A percentile compares a stretch with the other conserved stretches of the same genome.
Evolutionary conservation across 148 eudicot species (phyloP).

Genomic region (Camellia japonica): DNA sequence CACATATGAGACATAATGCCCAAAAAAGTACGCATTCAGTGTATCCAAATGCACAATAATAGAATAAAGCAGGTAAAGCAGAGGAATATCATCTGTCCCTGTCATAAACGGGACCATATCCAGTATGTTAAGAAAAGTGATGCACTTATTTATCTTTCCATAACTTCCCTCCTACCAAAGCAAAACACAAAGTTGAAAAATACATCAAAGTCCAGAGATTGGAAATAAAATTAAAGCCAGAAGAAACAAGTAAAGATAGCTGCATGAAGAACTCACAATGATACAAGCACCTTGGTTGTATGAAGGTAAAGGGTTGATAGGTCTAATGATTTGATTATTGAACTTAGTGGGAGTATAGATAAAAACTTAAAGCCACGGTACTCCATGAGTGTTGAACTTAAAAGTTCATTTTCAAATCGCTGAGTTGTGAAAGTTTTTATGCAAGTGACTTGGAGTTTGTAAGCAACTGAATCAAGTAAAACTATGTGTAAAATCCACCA

Average conservation of each 20-base stretch:
- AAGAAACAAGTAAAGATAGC: background rate
- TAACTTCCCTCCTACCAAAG: constrained; percentile 74
- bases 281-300: background rate
- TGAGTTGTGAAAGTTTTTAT: background rate
- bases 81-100: constrained; percentile 79
- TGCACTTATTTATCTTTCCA: constrained; percentile 88
- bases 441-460: background rate
- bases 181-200: constrained; percentile 11
- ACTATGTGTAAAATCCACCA: background rate
- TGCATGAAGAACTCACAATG: background rate
- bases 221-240: background rate
- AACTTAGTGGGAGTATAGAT: background rate
- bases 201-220: constrained; percentile 1
- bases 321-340: background rate
- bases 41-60: constrained; percentile 92
- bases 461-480: background rate
- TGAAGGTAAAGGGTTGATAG: background rate
- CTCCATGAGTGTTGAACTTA: background rate
- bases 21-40: constrained; percentile 89
- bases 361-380: background rate
- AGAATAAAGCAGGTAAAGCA: constrained; percentile 80
- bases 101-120: constrained; percentile 94
- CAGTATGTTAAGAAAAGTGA: constrained; percentile 85
- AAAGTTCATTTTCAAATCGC: background rate
- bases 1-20: constrained; percentile 85